Evolutionary conservation across 202 grass and related monocot species (phyloP), one percentile per base, ranked within the genome.

Genomic region (Sporobolus alterniflorus): DNA sequence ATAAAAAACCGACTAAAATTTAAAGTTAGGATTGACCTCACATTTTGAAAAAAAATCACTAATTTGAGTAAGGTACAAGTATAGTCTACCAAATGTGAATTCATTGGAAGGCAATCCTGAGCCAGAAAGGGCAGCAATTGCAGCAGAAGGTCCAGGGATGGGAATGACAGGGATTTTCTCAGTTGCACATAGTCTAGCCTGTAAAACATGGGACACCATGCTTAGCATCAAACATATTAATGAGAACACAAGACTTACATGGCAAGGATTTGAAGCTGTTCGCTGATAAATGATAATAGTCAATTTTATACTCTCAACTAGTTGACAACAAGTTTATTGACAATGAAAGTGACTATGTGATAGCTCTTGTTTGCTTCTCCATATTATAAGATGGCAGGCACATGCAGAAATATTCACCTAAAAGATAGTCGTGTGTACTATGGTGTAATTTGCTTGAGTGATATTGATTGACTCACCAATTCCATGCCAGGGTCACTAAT

Each of bases 401-500:
- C 44, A 44, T 1, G 3, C 8, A 76, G 34, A 55, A 17, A 46
- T 32, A 32, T 67, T 67, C 33, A 20, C 56, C 47, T 75, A 67
- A 24, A 13, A 33, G 28, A 67, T 46, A 46, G 12, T 54, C 28
- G 28, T 77, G 36, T 57, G 10, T 59, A 21, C 55, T 59, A 74
- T 52, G 25, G 73, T 43, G 31, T 24, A 73, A 31, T 40, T 60
- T 67, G 13, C 42, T 78, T 26, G 67, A 68, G 59, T 69, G 63
- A 32, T 64, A 54, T 18, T 59, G 66, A 80, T 28, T 21, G n/a
- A 76, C 84, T 69, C 91, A 98, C 96, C 83, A 96, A 76, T 89
- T 90, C 89, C 78, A 88, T 87, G 65, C 93, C 93, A 11, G 96
- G 96, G 71, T 98, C 93, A 90, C 93, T 98, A 48, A 98, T 95